A percentile compares a stretch with the other conserved stretches of the same genome.
These are phyloP conservation scores for Solanum infundibuliforme DNA, from an alignment of 257 asterid species.

Conservation along the genomic window DNA sequence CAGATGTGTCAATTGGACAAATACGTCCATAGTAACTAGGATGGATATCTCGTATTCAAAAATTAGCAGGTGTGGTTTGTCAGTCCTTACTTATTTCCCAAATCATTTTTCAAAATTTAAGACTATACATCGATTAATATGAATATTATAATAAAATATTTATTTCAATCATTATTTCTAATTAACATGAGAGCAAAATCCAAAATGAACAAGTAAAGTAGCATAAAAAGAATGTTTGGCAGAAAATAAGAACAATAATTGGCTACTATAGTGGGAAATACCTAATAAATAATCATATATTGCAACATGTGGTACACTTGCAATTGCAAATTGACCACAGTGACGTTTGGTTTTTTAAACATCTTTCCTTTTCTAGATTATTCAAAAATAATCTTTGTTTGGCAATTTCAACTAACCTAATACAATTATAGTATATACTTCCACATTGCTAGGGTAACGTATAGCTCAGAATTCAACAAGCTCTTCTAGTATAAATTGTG, in stretches of 20 bases:
- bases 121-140: too few species aligned
- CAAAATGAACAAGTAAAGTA: neutral
- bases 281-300: neutral
- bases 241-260: neutral
- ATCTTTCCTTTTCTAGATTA: too few species aligned
- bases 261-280: neutral
- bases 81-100: too few species aligned
- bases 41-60: too few species aligned
- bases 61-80: too few species aligned
- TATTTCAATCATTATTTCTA: too few species aligned
- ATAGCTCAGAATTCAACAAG: neutral
- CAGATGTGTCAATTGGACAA: too few species aligned
- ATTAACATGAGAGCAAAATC: too few species aligned
- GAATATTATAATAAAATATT: too few species aligned
- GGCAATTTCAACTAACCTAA: neutral
- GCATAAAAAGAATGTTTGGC: neutral
- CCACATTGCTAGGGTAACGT: neutral
- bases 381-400: too few species aligned
- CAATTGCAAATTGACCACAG: neutral
- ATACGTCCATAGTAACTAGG: too few species aligned
- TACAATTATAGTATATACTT: neutral
- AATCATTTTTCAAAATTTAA: too few species aligned
- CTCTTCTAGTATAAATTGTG: neutral
- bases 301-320: neutral
- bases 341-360: neutral